These are phyloP conservation scores for Panus rudis DNA, from an alignment of 768 basidiomycete genomes.

Conservation along the genomic window DNA sequence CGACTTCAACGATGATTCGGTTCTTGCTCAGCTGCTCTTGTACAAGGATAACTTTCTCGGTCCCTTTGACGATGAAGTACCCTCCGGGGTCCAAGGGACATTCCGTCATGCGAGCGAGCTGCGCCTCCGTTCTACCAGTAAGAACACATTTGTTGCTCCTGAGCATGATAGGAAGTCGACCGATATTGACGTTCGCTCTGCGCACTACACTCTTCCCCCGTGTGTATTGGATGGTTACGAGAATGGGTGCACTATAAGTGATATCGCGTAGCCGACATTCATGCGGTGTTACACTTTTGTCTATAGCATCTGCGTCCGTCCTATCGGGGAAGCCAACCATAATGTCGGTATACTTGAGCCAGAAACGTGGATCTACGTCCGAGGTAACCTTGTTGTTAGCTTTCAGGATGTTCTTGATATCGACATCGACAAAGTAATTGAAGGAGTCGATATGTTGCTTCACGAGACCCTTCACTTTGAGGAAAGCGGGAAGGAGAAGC, in stretches of 20 bases:
- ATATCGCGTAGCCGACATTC: constrained; percentile 95
- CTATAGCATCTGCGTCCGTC: constrained; percentile 71
- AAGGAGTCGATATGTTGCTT: constrained; percentile 99
- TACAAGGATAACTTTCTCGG: constrained; percentile 98
- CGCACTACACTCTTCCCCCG: constrained; percentile 85
- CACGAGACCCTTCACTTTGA: constrained; percentile 96
- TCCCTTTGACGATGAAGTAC: constrained; percentile 98
- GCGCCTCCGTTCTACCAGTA: constrained; percentile 64
- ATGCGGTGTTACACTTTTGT: constrained; percentile 86
- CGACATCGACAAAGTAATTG: constrained; percentile 97
- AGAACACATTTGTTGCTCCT: constrained; percentile 92
- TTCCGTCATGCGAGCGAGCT: constrained; percentile 92
- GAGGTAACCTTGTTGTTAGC: constrained; percentile 93
- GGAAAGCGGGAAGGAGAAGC: constrained; percentile 91
- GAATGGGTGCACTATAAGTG: constrained; percentile 88
- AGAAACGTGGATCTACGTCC: constrained; percentile 94
- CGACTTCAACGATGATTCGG: constrained; percentile 96
- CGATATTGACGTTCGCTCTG: constrained; percentile 77
- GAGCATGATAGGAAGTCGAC: constrained; percentile 93
- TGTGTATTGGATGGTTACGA: constrained; percentile 93
- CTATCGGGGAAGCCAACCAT: constrained; percentile 88
- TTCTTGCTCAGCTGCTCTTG: constrained; percentile 99
- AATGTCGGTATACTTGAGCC: constrained; percentile 95
- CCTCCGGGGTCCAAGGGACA: constrained; percentile 99
- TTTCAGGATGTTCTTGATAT: constrained; percentile 93